Conservation (phyloP, 2,329 filamentous ascomycete genomes). For the Xylariaceae sp. region DNA sequence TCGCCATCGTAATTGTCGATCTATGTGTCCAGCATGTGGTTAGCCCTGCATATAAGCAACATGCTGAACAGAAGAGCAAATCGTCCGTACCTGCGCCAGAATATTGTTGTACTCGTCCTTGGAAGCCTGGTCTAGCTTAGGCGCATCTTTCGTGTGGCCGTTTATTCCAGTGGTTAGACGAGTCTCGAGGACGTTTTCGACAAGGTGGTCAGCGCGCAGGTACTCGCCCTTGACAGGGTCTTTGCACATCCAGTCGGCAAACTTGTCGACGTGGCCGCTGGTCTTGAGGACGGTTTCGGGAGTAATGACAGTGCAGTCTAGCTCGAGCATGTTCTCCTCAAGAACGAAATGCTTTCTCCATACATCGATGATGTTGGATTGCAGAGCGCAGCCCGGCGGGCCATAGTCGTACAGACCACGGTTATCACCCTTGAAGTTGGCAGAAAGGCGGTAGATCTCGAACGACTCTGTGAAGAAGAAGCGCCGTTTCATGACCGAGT, state of each 20-base stretch:
- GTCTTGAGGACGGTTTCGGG: constrained; percentile 79
- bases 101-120: constrained; percentile 64
- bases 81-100: constrained; percentile 50
- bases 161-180: constrained; percentile 56
- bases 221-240: constrained; percentile 97
- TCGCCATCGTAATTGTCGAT: constrained; percentile 66
- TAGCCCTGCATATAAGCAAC: not conserved
- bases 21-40: constrained; percentile 8
- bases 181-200: constrained; percentile 84
- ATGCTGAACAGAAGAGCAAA: not conserved
- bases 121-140: constrained; percentile 57
- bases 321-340: constrained; percentile 91
- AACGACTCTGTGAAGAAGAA: constrained; percentile 16
- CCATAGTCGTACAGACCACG: constrained; percentile 87
- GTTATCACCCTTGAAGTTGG: constrained; percentile 17
- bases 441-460: constrained; percentile 7
- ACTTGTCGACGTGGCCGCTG: constrained; percentile 94
- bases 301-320: constrained; percentile 91
- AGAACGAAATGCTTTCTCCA: constrained; percentile 95
- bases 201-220: constrained; percentile 90
- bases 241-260: constrained; percentile 99
- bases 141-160: constrained; percentile 54
- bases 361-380: constrained; percentile 81
- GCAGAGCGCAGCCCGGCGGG: constrained; percentile 79
- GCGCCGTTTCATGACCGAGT: constrained; percentile 58